phyloP scores from a whole-genome alignment of 116 monocot genomes.

The Thalassia testudinum region DNA sequence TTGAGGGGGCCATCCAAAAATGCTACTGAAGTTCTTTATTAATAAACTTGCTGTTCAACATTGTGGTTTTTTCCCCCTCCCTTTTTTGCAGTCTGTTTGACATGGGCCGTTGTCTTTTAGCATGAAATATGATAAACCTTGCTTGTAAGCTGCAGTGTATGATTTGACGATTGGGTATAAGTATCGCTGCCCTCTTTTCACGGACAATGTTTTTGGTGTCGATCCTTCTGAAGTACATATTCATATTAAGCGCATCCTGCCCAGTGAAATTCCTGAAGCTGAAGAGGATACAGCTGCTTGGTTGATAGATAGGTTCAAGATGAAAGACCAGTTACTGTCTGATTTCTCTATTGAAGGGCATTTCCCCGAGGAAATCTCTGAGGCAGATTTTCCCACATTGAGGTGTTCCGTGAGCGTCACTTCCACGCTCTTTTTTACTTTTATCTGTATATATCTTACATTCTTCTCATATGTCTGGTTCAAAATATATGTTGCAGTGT shows the following conservation, averaged over 20 bases:
- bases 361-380: constrained; percentile 58
- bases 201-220: constrained; percentile 67
- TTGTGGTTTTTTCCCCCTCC: no score
- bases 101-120: no score
- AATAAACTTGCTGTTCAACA: no score
- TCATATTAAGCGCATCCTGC: constrained; percentile 35
- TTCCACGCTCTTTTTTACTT: constrained; percentile 23
- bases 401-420: constrained; percentile 24
- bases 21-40: no score
- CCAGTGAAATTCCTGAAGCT: constrained; percentile 38
- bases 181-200: constrained; percentile 50
- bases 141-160: constrained; percentile 55
- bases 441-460: constrained; percentile 36
- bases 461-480: constrained; percentile 74
- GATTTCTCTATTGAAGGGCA: constrained; percentile 38
- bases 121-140: no score
- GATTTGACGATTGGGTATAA: constrained; percentile 90
- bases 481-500: constrained; percentile 44
- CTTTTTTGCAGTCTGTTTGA: no score
- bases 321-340: constrained; percentile 64
- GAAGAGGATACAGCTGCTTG: constrained; percentile 50
- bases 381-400: constrained; percentile 44
- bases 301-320: constrained; percentile 72
- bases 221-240: constrained; percentile 92
- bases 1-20: no score